phyloP scores from a whole-genome alignment of 805 yeast genomes.

The Wickerhamomyces bisporus region DNA sequence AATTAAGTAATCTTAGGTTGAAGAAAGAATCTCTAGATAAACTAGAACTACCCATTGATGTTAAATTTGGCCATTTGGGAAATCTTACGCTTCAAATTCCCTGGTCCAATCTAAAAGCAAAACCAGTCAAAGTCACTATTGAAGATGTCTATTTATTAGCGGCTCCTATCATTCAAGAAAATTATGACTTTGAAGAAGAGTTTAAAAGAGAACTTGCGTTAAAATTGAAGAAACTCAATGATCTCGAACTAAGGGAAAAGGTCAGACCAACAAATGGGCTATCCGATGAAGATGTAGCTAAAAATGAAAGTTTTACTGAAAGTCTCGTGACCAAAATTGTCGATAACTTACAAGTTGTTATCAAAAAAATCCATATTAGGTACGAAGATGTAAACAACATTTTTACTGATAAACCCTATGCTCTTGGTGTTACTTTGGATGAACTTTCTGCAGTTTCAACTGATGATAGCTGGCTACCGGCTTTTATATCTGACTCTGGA shows the following conservation, averaged over 20 bases:
- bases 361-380: conserved; percentile 85
- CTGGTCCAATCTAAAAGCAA: conserved; percentile 89
- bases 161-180: conserved; percentile 59
- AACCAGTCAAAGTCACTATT: conserved; percentile 84
- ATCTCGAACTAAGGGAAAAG: conserved; percentile 50
- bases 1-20: conserved; percentile 67
- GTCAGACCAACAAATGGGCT: conserved; percentile 33
- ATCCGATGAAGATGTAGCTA: conserved; percentile 34
- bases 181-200: conserved; percentile 47
- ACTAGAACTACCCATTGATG: conserved; percentile 80
- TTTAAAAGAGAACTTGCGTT: conserved; percentile 58
- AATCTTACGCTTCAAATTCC: conserved; percentile 88
- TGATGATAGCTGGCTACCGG: conserved; percentile 78
- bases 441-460: conserved; percentile 93
- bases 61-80: conserved; percentile 85
- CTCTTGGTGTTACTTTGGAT: conserved; percentile 75
- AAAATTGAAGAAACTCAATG: conserved; percentile 62
- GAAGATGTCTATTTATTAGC: conserved; percentile 86
- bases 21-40: conserved; percentile 88
- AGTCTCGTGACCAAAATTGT: conserved; percentile 83
- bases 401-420: conserved; percentile 69
- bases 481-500: conserved; percentile 70
- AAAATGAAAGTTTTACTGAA: conserved; percentile 81
- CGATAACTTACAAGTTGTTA: conserved; percentile 87
- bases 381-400: conserved; percentile 75